These are phyloP conservation scores for Rhinocladiella mackenziei DNA, from an alignment of 2,329 filamentous ascomycete species.

Conservation along the genomic window DNA sequence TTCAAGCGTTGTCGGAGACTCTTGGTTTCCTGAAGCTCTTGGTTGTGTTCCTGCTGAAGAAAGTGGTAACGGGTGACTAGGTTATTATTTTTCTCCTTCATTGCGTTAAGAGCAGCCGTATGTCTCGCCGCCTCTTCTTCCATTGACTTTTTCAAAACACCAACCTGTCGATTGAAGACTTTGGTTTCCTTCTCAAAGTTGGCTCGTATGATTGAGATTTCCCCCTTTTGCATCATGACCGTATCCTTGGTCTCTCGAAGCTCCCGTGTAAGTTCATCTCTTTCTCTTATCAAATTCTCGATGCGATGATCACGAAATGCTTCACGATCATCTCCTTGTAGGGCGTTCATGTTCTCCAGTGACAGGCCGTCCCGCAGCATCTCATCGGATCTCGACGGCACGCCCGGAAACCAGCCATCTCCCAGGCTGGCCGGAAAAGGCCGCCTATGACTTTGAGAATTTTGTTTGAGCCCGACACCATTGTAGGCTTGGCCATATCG, in stretches of 20 bases:
- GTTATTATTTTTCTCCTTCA: slow-evolving; percentile 53
- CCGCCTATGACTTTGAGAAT: slow-evolving; percentile 3
- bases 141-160: slow-evolving; percentile 51
- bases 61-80: slow-evolving; percentile 58
- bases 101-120: slow-evolving; percentile 52
- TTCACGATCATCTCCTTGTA: slow-evolving; percentile 32
- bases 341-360: neutral
- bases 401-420: slow-evolving; percentile 7
- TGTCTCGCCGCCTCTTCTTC: slow-evolving; percentile 52
- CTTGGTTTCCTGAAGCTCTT: slow-evolving; percentile 50
- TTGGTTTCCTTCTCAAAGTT: slow-evolving; percentile 53
- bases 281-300: slow-evolving; percentile 35
- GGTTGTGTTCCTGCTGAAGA: slow-evolving; percentile 56
- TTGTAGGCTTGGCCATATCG: slow-evolving; percentile 24
- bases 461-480: neutral
- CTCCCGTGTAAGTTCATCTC: slow-evolving; percentile 39
- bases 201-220: slow-evolving; percentile 58
- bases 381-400: slow-evolving; percentile 10
- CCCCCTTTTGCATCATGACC: slow-evolving; percentile 53
- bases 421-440: neutral
- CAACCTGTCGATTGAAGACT: slow-evolving; percentile 52
- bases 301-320: slow-evolving; percentile 20
- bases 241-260: slow-evolving; percentile 39
- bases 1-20: slow-evolving; percentile 39
- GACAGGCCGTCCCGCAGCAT: slow-evolving; percentile 6